Percentiles rank a stretch among this genome's conserved stretches.
These are phyloP conservation scores for Aspergillus campestris DNA, from an alignment of 495 filamentous ascomycete genomes.

Conservation along the genomic window DNA sequence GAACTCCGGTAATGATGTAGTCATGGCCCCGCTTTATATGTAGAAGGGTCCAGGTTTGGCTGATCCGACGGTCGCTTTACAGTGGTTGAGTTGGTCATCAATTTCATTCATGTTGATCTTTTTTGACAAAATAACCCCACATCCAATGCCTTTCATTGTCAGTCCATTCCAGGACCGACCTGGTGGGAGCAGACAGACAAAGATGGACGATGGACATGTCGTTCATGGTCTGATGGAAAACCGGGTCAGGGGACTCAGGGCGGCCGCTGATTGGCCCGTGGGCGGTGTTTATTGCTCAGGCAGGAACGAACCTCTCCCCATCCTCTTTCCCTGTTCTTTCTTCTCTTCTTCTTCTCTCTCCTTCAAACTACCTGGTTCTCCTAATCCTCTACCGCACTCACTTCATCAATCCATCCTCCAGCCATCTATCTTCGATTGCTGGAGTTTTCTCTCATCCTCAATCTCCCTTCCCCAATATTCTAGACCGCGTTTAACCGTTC, in stretches of 20 bases:
- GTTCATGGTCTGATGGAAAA: too few relatives aligned
- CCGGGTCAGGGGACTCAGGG: conserved; percentile 2
- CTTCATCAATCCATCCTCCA: not conserved
- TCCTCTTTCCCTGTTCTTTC: not conserved
- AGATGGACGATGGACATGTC: too few relatives aligned
- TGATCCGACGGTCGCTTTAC: too few relatives aligned
- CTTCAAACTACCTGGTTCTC: not conserved
- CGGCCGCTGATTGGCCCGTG: conserved; percentile 4
- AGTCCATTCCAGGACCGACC: too few relatives aligned
- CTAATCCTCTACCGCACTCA: not conserved
- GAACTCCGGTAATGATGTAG: too few relatives aligned
- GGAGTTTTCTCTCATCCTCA: not conserved
- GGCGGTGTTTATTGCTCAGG: conserved; percentile 1
- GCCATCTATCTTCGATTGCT: not conserved
- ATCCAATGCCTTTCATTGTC: not conserved
- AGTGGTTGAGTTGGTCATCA: too few relatives aligned
- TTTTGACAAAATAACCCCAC: too few relatives aligned
- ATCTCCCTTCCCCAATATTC: not conserved
- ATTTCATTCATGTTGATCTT: too few relatives aligned
- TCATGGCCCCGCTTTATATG: too few relatives aligned
- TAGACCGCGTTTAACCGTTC: not conserved
- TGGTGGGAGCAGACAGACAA: too few relatives aligned
- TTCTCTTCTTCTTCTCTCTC: not conserved
- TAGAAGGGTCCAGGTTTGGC: too few relatives aligned
- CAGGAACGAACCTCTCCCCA: conserved; percentile 6